Percentiles rank a stretch among this genome's conserved stretches.
Conservation (phyloP, 495 filamentous ascomycete genomes). For the Trichoderma reesei region DNA sequence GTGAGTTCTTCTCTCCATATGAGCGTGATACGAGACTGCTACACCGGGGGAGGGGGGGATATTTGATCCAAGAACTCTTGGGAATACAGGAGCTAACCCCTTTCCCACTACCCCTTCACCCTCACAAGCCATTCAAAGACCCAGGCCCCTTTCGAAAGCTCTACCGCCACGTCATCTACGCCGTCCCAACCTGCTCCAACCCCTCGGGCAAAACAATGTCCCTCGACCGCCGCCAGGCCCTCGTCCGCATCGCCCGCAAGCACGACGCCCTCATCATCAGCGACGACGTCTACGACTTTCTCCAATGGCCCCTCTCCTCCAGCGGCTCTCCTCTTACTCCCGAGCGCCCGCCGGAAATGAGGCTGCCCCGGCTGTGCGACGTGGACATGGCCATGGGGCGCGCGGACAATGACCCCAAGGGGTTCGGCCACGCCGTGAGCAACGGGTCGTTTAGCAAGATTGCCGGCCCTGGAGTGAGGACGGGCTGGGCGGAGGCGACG, state of each 20-base stretch:
- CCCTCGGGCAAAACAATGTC: slow-evolving; percentile 69
- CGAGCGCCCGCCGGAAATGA: slow-evolving; percentile 6
- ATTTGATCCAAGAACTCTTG: too few species aligned
- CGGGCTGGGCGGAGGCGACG: slow-evolving; percentile 74
- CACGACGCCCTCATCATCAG: slow-evolving; percentile 70
- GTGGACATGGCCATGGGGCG: slow-evolving; percentile 48
- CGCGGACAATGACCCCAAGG: slow-evolving; percentile 30
- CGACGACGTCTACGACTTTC: slow-evolving; percentile 87
- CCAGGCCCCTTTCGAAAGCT: slow-evolving; percentile 44
- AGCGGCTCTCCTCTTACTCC: not conserved
- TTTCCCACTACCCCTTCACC: not conserved
- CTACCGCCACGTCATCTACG: slow-evolving; percentile 79
- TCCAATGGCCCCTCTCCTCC: slow-evolving; percentile 64
- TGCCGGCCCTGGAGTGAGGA: slow-evolving; percentile 64
- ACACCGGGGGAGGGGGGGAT: too few species aligned
- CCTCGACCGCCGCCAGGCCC: slow-evolving; percentile 44
- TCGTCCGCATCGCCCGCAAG: slow-evolving; percentile 59
- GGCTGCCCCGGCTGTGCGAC: slow-evolving; percentile 62
- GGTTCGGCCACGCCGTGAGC: slow-evolving; percentile 64
- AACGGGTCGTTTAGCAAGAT: slow-evolving; percentile 86
- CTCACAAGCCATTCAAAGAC: slow-evolving; percentile 22
- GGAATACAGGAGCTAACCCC: too few species aligned
- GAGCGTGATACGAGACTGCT: too few species aligned
- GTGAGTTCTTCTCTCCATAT: slow-evolving; percentile 7
- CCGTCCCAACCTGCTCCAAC: slow-evolving; percentile 73